Conservation (phyloP, 345 rosid genomes). For the Pistacia integerrima region DNA sequence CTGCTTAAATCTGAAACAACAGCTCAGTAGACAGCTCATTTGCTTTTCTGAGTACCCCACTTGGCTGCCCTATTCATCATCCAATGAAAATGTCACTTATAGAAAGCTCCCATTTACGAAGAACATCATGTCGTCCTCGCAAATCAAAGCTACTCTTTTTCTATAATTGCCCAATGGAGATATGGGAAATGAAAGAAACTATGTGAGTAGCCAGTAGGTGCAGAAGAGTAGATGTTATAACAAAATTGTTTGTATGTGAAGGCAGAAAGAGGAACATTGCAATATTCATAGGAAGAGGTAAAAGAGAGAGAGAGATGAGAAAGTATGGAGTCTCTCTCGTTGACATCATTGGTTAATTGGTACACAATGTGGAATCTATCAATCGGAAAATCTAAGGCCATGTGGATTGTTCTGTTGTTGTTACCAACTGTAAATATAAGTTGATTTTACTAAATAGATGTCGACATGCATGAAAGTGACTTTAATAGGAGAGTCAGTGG, state of each 20-base stretch:
- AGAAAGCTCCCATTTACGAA: conserved; percentile 4
- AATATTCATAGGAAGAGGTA: conserved; percentile 19
- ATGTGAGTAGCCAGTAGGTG: too few species aligned
- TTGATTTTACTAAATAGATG: conserved; percentile 27
- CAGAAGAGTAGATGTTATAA: too few species aligned
- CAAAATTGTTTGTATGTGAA: neutral
- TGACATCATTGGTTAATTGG: conserved; percentile 21
- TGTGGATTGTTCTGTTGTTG: conserved; percentile 26
- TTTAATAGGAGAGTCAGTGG: conserved; percentile 30
- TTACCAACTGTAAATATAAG: conserved; percentile 31
- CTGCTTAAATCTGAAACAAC: conserved; percentile 25
- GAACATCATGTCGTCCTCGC: conserved; percentile 28
- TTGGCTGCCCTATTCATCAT: conserved; percentile 23
- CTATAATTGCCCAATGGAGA: neutral
- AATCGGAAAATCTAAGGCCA: conserved; percentile 32
- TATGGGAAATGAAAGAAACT: too few species aligned
- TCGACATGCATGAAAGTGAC: conserved; percentile 44
- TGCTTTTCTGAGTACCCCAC: conserved; percentile 34
- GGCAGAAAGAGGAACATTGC: conserved; percentile 8
- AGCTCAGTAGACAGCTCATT: conserved; percentile 42
- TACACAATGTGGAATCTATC: conserved; percentile 20
- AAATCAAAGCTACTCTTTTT: neutral
- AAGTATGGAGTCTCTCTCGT: conserved; percentile 12
- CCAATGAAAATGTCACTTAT: conserved; percentile 17
- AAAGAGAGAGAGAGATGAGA: conserved; percentile 27